These are phyloP conservation scores for Aureobasidium pullulans DNA, from an alignment of 2,329 filamentous ascomycete genomes.

Conservation along the genomic window DNA sequence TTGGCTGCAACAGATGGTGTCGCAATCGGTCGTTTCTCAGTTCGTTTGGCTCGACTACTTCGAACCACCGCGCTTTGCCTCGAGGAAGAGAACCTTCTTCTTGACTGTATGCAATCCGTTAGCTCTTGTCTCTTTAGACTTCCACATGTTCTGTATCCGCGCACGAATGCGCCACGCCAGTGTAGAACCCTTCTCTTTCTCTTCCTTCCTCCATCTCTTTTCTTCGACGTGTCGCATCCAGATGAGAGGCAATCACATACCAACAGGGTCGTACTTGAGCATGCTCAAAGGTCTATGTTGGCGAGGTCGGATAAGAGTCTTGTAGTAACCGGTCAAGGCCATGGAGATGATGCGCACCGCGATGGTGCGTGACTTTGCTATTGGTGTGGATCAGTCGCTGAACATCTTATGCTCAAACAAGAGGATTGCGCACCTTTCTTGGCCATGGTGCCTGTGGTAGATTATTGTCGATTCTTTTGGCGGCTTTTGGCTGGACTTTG, in stretches of 20 bases:
- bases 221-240: background rate
- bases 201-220: background rate
- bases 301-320: slow-evolving; percentile 78
- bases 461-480: background rate
- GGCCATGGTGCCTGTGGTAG: slow-evolving; percentile 17
- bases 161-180: background rate
- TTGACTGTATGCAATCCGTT: slow-evolving; percentile 53
- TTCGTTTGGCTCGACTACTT: background rate
- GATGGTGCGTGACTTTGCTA: slow-evolving; percentile 86
- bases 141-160: background rate
- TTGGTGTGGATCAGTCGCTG: background rate
- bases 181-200: background rate
- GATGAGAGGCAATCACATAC: slow-evolving; percentile 46
- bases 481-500: background rate
- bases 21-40: background rate
- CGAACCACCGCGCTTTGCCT: slow-evolving; percentile 54
- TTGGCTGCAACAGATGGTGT: background rate
- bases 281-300: slow-evolving; percentile 81
- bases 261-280: slow-evolving; percentile 97
- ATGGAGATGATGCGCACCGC: slow-evolving; percentile 93
- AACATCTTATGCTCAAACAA: background rate
- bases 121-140: background rate
- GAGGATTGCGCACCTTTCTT: slow-evolving; percentile 25
- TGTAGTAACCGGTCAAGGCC: slow-evolving; percentile 98
- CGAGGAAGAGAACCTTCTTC: slow-evolving; percentile 91